Evolutionary conservation across 805 yeast species (phyloP).

Genomic region (Hanseniaspora lachancei): DNA sequence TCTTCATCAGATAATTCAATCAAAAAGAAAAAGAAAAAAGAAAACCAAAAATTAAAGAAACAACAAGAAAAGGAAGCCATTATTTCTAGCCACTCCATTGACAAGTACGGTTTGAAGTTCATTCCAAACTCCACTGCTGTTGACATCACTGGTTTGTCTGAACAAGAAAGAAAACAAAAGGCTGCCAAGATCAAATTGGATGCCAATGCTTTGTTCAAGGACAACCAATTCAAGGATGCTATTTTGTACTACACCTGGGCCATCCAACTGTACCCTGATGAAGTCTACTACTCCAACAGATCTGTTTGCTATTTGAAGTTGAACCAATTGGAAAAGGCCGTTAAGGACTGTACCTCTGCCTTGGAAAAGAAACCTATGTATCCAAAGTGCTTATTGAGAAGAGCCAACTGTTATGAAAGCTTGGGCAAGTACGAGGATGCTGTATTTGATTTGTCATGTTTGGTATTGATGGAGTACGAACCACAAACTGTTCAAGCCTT

Average conservation of each 20-base stretch:
- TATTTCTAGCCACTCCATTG: constrained; percentile 11
- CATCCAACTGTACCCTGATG: constrained; percentile 59
- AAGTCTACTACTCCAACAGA: constrained; percentile 86
- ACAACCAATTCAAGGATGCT: constrained; percentile 60
- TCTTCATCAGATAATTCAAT: constrained; percentile 15
- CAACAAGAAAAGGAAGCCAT: constrained; percentile 21
- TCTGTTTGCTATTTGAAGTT: constrained; percentile 89
- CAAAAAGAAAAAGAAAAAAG: constrained; percentile 25
- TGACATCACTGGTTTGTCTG: constrained; percentile 28
- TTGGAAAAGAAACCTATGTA: constrained; percentile 78
- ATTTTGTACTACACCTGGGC: constrained; percentile 71
- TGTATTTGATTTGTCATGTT: constrained; percentile 79
- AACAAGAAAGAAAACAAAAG: constrained; percentile 44
- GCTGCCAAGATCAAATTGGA: constrained; percentile 73
- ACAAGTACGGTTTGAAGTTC: constrained; percentile 9
- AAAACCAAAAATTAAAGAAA: constrained; percentile 29
- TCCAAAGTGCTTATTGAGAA: constrained; percentile 79
- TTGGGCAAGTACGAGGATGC: constrained; percentile 70
- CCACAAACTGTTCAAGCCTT: constrained; percentile 65
- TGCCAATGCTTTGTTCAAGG: constrained; percentile 70
- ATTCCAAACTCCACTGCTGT: constrained; percentile 18
- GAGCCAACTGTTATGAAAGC: constrained; percentile 84
- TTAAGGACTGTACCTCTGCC: constrained; percentile 79
- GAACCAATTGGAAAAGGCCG: constrained; percentile 66
- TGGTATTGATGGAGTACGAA: constrained; percentile 69